Evolutionary conservation across 2,329 filamentous ascomycete genomes (phyloP), one percentile per base, ranked within the genome.

Genomic region (Epichloe hybrida): DNA sequence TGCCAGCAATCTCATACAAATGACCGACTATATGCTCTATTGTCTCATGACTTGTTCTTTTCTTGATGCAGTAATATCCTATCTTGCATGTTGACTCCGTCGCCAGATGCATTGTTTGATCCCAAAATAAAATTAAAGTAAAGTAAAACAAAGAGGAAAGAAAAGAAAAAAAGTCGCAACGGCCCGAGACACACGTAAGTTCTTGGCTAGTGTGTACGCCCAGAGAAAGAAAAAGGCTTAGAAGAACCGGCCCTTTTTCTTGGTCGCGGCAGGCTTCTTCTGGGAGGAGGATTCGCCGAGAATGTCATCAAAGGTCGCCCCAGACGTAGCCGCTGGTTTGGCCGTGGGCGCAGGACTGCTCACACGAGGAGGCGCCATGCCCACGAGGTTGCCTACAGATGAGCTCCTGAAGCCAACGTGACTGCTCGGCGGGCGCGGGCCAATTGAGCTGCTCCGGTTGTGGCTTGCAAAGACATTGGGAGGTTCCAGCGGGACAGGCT

Each of bases 241-340:
- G 54, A 69, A 71, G 55, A 69, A 71, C 46, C 68, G 62, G 46
- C 63, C 62, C 63, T 69, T 71, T 59, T 69, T 71, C 64, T 70
- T 69, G 13, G 46, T 17, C 37, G 59, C 52, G 36, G 50, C 49
- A 27, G 59, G 50, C 54, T 65, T 65, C 54, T 64, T 64, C 41
- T 65, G 56, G 11, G 3, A 4, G 11, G 56, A 57, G n/a, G 52
- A 31, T 34, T 61, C 62, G 8, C 67, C 66, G 23, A 75, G 60
- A 37, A 75, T 75, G 46, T 75, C 72, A 54, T 75, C 72, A 58
- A 75, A 75, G 0, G 72, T 75, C 31, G 67, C 64, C 3, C 69
- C 65, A 11, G 65, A 59, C 21, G 56, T 61, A 2, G 55, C 56
- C 8, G 60, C 54, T 5, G 58, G 54, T 21, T 57, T 56, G 2